Percentiles rank a stretch among this genome's conserved stretches.
Conservation (phyloP, 2,329 filamentous ascomycete species). For the Bipolaris cookei region DNA sequence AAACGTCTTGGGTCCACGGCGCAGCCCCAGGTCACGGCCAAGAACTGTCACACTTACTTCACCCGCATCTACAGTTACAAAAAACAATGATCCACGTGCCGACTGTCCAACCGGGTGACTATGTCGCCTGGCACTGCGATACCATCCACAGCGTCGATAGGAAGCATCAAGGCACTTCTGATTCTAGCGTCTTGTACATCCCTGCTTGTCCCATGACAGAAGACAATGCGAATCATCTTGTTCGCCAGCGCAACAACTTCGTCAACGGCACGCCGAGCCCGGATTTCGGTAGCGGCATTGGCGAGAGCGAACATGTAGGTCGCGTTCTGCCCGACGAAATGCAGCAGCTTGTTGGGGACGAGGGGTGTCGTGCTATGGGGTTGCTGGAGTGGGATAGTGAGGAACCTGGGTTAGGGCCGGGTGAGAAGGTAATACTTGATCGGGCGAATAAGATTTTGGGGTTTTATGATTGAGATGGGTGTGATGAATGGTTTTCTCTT, state of each 20-base stretch:
- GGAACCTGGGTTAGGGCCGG: constrained; percentile 54
- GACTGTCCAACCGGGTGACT: constrained; percentile 72
- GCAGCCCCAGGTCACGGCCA: constrained; percentile 72
- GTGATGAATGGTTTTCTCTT: background rate
- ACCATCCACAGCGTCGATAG: constrained; percentile 83
- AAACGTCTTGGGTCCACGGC: constrained; percentile 70
- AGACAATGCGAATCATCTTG: constrained; percentile 73
- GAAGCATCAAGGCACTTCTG: constrained; percentile 70
- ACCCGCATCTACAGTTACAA: constrained; percentile 72
- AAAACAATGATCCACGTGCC: constrained; percentile 76
- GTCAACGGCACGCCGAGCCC: constrained; percentile 61
- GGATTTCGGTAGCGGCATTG: constrained; percentile 64
- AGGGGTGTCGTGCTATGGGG: constrained; percentile 63
- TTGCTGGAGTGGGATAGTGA: constrained; percentile 58
- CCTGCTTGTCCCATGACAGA: constrained; percentile 83
- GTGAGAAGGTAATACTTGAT: constrained; percentile 60
- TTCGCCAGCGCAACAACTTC: constrained; percentile 74
- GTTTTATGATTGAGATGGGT: constrained; percentile 48
- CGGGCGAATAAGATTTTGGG: constrained; percentile 62
- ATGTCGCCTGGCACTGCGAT: constrained; percentile 81
- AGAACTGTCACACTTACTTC: constrained; percentile 68
- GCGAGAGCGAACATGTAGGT: constrained; percentile 62
- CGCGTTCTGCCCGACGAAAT: constrained; percentile 51
- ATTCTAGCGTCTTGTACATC: constrained; percentile 89
- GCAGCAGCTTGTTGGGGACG: constrained; percentile 48